Evolutionary conservation across 2,329 filamentous ascomycete species (phyloP).

Genomic region (Colletotrichum costaricense): DNA sequence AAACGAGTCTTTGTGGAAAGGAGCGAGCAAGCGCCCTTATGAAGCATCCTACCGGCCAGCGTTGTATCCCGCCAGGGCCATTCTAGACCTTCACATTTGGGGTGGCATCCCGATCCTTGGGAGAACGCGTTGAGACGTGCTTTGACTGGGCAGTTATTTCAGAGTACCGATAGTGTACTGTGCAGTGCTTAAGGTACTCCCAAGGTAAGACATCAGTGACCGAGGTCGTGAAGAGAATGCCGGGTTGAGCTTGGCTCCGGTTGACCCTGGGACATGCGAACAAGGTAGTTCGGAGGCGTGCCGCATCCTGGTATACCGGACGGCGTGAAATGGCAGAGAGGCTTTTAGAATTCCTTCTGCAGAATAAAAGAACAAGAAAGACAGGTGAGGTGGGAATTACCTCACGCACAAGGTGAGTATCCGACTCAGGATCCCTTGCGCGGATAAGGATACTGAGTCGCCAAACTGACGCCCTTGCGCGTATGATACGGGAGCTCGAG

Average conservation of each 20-base stretch:
- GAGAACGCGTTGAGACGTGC: neutral
- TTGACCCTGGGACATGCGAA: neutral
- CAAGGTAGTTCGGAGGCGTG: slow-evolving; percentile 2
- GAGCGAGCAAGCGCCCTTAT: neutral
- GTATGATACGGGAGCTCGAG: neutral
- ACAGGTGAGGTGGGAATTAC: neutral
- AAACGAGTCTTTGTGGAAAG: neutral
- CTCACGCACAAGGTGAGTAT: neutral
- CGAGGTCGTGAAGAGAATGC: slow-evolving; percentile 19
- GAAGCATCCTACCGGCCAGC: slow-evolving; percentile 3
- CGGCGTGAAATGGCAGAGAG: neutral
- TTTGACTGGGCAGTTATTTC: neutral
- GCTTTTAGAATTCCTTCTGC: neutral
- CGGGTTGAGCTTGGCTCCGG: neutral
- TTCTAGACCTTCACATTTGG: neutral
- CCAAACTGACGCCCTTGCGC: neutral
- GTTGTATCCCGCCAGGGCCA: slow-evolving; percentile 18
- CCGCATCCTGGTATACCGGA: neutral
- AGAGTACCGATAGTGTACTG: neutral
- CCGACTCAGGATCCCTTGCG: slow-evolving; percentile 7
- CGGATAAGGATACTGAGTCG: neutral
- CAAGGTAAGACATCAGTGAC: neutral
- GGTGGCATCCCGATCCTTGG: slow-evolving; percentile 7
- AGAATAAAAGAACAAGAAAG: neutral
- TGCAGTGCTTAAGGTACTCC: no score